A percentile compares a stretch with the other conserved stretches of the same genome.
These are phyloP conservation scores for Cladosporium cucumerinum DNA, from an alignment of 2,329 filamentous ascomycete genomes.

Conservation along the genomic window DNA sequence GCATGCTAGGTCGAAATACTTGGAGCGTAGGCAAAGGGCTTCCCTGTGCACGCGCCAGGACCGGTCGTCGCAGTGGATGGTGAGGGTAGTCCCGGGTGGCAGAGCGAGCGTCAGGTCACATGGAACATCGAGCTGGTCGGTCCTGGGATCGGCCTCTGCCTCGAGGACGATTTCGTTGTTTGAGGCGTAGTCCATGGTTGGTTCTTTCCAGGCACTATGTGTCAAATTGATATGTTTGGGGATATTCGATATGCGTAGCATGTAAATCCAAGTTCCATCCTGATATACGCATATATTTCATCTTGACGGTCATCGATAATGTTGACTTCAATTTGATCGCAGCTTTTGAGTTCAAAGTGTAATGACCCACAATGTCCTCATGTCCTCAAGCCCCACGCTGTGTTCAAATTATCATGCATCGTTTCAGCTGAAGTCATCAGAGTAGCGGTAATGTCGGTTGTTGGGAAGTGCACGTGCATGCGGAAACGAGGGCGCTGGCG, in stretches of 20 bases:
- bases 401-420: neutral
- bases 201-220: neutral
- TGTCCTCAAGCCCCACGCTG: neutral
- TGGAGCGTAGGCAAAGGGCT: neutral
- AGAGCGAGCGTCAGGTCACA: neutral
- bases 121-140: neutral
- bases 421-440: neutral
- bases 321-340: neutral
- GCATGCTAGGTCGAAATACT: neutral
- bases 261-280: neutral
- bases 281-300: neutral
- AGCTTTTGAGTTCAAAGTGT: neutral
- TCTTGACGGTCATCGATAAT: neutral
- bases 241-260: neutral
- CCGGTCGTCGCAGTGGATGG: neutral
- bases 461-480: neutral
- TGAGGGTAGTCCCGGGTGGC: neutral
- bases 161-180: neutral
- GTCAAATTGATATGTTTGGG: neutral
- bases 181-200: neutral
- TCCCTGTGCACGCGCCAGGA: neutral
- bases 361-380: neutral
- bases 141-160: neutral
- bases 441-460: neutral
- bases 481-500: neutral